Evolutionary conservation across 2,329 filamentous ascomycete genomes (phyloP).

Genomic region (Claviceps spartinae): DNA sequence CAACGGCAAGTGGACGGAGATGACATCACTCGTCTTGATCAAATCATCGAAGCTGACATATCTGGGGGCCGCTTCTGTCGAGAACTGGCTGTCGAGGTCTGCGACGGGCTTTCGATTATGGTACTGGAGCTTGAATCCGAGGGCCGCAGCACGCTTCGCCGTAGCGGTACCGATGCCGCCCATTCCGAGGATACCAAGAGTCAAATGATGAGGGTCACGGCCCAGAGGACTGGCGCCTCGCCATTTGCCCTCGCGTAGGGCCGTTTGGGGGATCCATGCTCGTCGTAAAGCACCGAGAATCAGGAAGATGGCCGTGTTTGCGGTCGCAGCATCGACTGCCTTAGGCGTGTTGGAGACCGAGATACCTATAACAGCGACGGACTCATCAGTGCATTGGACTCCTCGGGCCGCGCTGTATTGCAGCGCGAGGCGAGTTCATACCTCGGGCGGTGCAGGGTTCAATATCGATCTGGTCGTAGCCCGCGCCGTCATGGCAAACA

Average conservation of each 20-base stretch:
- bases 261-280: constrained; percentile 46
- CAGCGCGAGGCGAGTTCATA: not conserved
- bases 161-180: constrained; percentile 41
- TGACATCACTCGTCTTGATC: constrained; percentile 37
- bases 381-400: not conserved
- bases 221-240: constrained; percentile 36
- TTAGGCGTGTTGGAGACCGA: constrained; percentile 55
- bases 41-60: constrained; percentile 43
- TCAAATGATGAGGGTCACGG: constrained; percentile 56
- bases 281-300: constrained; percentile 55
- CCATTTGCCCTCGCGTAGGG: constrained; percentile 47
- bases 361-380: constrained; percentile 21
- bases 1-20: constrained; percentile 40
- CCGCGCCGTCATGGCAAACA: constrained; percentile 29
- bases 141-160: constrained; percentile 34
- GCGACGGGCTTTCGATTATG: constrained; percentile 34
- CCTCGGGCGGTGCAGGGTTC: constrained; percentile 37
- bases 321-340: constrained; percentile 56
- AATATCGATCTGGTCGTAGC: constrained; percentile 60
- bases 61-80: not conserved
- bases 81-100: constrained; percentile 28
- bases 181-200: constrained; percentile 44
- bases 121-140: constrained; percentile 45
- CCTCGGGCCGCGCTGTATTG: not conserved
- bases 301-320: constrained; percentile 56